These are phyloP conservation scores for Microcyclospora pomicola DNA, from an alignment of 2,329 filamentous ascomycete genomes.

Conservation along the genomic window DNA sequence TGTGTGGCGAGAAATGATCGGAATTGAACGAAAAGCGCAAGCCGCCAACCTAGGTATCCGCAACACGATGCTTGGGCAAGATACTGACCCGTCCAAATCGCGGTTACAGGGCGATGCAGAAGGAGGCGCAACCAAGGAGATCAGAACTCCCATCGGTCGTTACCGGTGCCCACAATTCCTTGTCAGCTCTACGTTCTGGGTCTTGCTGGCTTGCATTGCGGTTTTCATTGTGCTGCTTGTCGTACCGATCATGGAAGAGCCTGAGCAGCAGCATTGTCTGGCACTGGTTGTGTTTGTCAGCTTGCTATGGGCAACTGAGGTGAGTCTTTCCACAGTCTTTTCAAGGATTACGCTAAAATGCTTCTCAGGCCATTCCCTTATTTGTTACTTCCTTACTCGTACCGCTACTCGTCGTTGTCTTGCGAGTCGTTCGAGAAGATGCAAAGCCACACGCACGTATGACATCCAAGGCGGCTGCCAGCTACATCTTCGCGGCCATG, in stretches of 20 bases:
- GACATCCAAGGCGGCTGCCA: slow-evolving; percentile 64
- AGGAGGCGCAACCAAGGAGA: slow-evolving; percentile 49
- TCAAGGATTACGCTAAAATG: neutral
- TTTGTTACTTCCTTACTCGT: slow-evolving; percentile 93
- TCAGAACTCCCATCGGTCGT: slow-evolving; percentile 67
- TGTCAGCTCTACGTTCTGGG: slow-evolving; percentile 66
- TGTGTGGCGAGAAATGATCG: slow-evolving; percentile 98
- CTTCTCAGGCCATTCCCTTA: slow-evolving; percentile 66
- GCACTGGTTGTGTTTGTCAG: slow-evolving; percentile 90
- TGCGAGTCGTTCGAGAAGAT: slow-evolving; percentile 71
- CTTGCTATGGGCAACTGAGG: slow-evolving; percentile 91
- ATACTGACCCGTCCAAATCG: slow-evolving; percentile 52
- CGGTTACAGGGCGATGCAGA: slow-evolving; percentile 76
- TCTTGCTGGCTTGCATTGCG: slow-evolving; percentile 53
- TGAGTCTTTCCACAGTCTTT: slow-evolving; percentile 22
- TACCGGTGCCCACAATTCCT: slow-evolving; percentile 70
- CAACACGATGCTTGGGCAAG: slow-evolving; percentile 64
- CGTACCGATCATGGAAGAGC: slow-evolving; percentile 67
- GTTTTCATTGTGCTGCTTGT: slow-evolving; percentile 63
- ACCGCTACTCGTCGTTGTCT: slow-evolving; percentile 78
- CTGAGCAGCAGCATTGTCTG: slow-evolving; percentile 91
- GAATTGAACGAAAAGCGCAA: slow-evolving; percentile 87
- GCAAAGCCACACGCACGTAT: slow-evolving; percentile 56
- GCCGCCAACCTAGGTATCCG: slow-evolving; percentile 75
- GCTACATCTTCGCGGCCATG: slow-evolving; percentile 86